Evolutionary conservation across 2,329 filamentous ascomycete species (phyloP).

Genomic region (Pestalotiopsis fici): DNA sequence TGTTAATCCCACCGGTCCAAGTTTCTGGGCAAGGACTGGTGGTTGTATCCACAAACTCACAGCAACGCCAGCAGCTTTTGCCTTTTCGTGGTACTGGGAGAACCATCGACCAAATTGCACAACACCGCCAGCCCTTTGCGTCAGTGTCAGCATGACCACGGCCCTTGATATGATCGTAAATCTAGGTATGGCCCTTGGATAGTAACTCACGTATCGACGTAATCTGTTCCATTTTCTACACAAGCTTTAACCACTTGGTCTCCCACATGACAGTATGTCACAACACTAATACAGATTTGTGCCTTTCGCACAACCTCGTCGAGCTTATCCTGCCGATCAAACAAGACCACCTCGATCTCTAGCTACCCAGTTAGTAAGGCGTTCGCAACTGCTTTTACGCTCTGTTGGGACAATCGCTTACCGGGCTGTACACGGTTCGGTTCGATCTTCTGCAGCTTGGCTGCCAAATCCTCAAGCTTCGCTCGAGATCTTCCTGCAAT

Average conservation of each 20-base stretch:
- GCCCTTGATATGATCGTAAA: neutral
- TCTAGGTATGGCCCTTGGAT: too few species aligned
- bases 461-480: constrained; percentile 34
- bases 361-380: neutral
- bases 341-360: constrained; percentile 16
- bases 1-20: neutral
- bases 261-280: constrained; percentile 19
- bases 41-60: constrained; percentile 14
- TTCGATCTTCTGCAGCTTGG: constrained; percentile 2
- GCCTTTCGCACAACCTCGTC: constrained; percentile 13
- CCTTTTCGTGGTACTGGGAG: constrained; percentile 19
- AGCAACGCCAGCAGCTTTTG: constrained; percentile 15
- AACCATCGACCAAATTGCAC: constrained; percentile 12
- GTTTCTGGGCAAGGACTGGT: too few species aligned
- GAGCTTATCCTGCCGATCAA: constrained; percentile 14
- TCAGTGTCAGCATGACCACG: neutral
- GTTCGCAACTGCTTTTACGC: neutral
- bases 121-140: neutral
- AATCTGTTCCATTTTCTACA: constrained; percentile 21
- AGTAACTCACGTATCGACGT: constrained; percentile 20
- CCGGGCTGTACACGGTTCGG: constrained; percentile 18
- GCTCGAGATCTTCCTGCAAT: constrained; percentile 78
- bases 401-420: neutral
- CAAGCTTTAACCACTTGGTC: constrained; percentile 20
- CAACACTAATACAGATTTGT: constrained; percentile 22